A percentile compares a stretch with the other conserved stretches of the same genome.
These are phyloP conservation scores for Cenchrus fungigraminus DNA, from an alignment of 176 grass and related monocot genomes.

Conservation along the genomic window DNA sequence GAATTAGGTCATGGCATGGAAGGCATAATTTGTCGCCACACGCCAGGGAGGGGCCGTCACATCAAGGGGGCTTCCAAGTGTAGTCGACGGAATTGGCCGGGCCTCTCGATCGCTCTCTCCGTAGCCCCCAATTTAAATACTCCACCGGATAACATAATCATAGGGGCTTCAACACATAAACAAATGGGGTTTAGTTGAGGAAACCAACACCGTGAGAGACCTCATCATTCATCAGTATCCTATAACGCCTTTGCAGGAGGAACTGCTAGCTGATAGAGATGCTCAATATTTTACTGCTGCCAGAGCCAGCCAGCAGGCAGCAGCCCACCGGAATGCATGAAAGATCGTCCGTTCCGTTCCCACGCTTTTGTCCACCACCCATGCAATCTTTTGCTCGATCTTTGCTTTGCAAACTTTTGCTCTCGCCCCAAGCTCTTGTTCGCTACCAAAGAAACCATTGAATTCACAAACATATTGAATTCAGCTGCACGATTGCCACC, in stretches of 20 bases:
- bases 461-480: not conserved
- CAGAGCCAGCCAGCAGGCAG: too few relatives aligned
- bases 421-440: not conserved
- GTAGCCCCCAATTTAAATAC: constrained; percentile 29
- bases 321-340: constrained; percentile 1
- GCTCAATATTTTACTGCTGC: constrained; percentile 31
- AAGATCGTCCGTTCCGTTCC: not conserved
- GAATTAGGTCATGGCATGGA: constrained; percentile 44
- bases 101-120: not conserved
- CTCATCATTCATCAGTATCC: not conserved
- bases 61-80: constrained; percentile 38
- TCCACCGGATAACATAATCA: constrained; percentile 45
- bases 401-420: constrained; percentile 14
- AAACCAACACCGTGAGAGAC: constrained; percentile 38
- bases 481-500: not conserved
- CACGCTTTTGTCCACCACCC: not conserved
- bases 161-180: constrained; percentile 42
- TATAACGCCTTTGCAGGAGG: constrained; percentile 12
- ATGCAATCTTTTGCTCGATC: not conserved
- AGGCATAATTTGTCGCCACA: constrained; percentile 30
- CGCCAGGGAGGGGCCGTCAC: constrained; percentile 18
- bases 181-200: constrained; percentile 41
- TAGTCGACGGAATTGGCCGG: constrained; percentile 20
- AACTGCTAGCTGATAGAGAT: not conserved
- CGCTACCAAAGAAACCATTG: not conserved